A percentile compares a stretch with the other conserved stretches of the same genome.
phyloP scores from a whole-genome alignment of 192 early-diverging fungal genomes.

The Lunasporangiospora selenospora region DNA sequence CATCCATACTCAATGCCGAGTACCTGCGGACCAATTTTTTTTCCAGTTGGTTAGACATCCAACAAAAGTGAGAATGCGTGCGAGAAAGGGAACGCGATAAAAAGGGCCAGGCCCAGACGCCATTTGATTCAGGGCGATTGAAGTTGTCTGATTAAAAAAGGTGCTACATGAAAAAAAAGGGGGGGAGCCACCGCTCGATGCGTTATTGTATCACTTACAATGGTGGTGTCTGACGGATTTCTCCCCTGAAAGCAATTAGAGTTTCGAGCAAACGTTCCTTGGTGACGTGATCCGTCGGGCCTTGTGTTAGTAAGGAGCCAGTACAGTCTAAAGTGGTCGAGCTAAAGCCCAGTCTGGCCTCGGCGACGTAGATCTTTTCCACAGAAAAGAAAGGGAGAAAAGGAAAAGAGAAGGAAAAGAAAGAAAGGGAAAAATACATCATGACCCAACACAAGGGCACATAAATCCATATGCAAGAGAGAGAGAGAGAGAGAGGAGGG shows the following conservation, averaged over 20 bases:
- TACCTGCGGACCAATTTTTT: too few relatives aligned
- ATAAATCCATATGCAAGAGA: too few relatives aligned
- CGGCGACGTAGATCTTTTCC: slow-evolving; percentile 42
- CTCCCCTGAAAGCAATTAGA: slow-evolving; percentile 63
- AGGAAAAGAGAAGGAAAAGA: too few relatives aligned
- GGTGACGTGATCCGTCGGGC: slow-evolving; percentile 48
- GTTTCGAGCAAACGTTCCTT: slow-evolving; percentile 38
- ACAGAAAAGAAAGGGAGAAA: too few relatives aligned
- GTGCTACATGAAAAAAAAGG: slow-evolving; percentile 3
- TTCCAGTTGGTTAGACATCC: neutral
- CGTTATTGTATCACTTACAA: slow-evolving; percentile 46
- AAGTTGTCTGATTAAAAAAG: neutral
- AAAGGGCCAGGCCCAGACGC: neutral
- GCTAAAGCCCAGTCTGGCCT: slow-evolving; percentile 31
- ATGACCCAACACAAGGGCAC: too few relatives aligned
- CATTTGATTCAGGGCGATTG: neutral
- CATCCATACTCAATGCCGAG: slow-evolving; percentile 73
- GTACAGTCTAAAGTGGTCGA: slow-evolving; percentile 42
- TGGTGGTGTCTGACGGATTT: slow-evolving; percentile 68
- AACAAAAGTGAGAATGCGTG: neutral
- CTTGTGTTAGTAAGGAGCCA: slow-evolving; percentile 43
- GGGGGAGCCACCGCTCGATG: neutral
- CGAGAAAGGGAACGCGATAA: neutral
- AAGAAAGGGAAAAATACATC: too few relatives aligned
- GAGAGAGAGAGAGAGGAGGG: too few relatives aligned